Evolutionary conservation across 2,329 filamentous ascomycete genomes (phyloP).

Genomic region (Tricladium varicosporioides): DNA sequence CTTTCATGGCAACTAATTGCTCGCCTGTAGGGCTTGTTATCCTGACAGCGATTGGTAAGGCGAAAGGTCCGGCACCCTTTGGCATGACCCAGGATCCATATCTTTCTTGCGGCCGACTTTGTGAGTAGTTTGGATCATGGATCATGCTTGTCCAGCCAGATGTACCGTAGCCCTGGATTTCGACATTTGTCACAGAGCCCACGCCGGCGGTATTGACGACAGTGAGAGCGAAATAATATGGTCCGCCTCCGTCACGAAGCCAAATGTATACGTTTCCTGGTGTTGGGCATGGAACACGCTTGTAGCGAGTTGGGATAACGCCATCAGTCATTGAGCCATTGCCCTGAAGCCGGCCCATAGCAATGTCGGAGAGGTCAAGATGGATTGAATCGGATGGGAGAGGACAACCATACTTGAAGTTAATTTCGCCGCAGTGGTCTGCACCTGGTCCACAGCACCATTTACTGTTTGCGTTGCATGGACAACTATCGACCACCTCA

Average conservation of each 20-base stretch:
- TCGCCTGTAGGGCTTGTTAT: slow-evolving; percentile 14
- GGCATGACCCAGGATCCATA: slow-evolving; percentile 17
- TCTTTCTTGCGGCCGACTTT: slow-evolving; percentile 12
- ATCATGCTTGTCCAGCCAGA: slow-evolving; percentile 9
- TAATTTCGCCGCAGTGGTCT: slow-evolving; percentile 14
- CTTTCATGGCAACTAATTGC: slow-evolving; percentile 13
- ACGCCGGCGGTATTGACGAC: slow-evolving; percentile 11
- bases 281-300: slow-evolving; percentile 8
- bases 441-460: slow-evolving; percentile 20
- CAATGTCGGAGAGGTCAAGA: slow-evolving; percentile 17
- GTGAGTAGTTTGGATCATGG: slow-evolving; percentile 13
- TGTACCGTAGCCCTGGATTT: slow-evolving; percentile 6
- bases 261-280: slow-evolving; percentile 16
- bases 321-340: slow-evolving; percentile 10
- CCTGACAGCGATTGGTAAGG: slow-evolving; percentile 8
- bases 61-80: slow-evolving; percentile 6
- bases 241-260: slow-evolving; percentile 13
- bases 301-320: slow-evolving; percentile 14
- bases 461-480: slow-evolving; percentile 19
- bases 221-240: slow-evolving; percentile 15
- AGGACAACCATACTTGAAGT: slow-evolving; percentile 15
- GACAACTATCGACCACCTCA: slow-evolving; percentile 19
- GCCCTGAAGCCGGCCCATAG: slow-evolving; percentile 16
- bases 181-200: slow-evolving; percentile 9
- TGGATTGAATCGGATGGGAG: slow-evolving; percentile 10